Base-by-base conservation (phyloP, 176 grass and related monocot species). In the Oryza rufipogon region DNA sequence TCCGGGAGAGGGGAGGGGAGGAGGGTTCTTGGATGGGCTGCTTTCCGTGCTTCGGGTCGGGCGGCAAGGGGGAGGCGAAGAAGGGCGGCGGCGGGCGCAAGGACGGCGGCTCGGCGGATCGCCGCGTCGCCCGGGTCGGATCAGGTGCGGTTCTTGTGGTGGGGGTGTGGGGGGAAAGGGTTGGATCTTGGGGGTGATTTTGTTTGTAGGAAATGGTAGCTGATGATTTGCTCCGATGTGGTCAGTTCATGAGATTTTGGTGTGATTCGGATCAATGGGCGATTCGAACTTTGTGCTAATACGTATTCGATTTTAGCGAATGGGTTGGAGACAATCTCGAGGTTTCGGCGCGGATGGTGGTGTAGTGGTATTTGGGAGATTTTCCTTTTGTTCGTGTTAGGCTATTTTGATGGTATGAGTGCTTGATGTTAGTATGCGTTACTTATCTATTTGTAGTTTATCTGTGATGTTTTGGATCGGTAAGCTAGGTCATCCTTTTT, bases 21-120 rank as follows among this genome's bases (percentile, higher is more conserved):
- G 49, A 47, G 66, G 66, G 83, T 81, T 91, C 83, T 80, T 82
- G 88, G 85, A 97, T 97, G 94, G 85, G 91, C 86, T 97, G 94
- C 83, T 78, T 97, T 75, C 87, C 83, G 85, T 97, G 94, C 91
- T 97, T 91, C 64, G 82, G 89, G 81, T 97, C 94, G 79, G 48
- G 19, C 41, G 84, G 88, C 70, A 80, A 90, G 82, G 87, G 84
- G 69, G 87, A 86, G 67, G 61, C 47, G 16, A 91, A 94, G 70
- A 84, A 88, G 74, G 65, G 75, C 42, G 48, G 81, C 70, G 58
- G 42, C 42, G 79, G 66, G 30, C 73, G 78, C 39, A 97, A 91
- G 83, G 90, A 94, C 73, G 76, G 63, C 73, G 76, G 63, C 25
- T 38, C 87, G 54, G 70, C 84, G 52, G 89, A 88, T 70, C 73